phyloP scores from a whole-genome alignment of 345 rosid genomes.

The Euphorbia tirucalli region DNA sequence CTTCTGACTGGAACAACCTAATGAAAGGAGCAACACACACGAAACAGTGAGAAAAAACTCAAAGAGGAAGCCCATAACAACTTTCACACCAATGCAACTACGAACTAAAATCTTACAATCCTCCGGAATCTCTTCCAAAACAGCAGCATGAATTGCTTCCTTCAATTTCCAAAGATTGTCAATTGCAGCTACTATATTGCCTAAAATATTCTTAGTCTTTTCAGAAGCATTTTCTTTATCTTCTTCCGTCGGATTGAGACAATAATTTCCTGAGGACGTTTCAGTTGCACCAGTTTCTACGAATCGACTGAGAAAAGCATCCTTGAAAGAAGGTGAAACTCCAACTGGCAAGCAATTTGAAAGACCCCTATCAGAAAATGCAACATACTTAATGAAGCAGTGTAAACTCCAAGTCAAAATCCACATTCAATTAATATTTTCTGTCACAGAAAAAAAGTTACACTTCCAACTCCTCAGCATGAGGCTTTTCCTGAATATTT shows the following conservation, averaged over 20 bases:
- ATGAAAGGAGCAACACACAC: conserved; percentile 27
- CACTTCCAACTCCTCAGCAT: background rate
- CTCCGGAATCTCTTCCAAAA: conserved; percentile 43
- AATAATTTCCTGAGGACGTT: conserved; percentile 50
- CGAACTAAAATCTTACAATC: conserved; percentile 42
- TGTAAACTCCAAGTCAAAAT: background rate
- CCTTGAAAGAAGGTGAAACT: conserved; percentile 40
- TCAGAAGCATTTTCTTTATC: conserved; percentile 34
- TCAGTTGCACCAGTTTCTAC: conserved; percentile 88
- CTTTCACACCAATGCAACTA: background rate
- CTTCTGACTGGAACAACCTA: conserved; percentile 56
- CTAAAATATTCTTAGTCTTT: conserved; percentile 44
- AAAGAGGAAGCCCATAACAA: conserved; percentile 1
- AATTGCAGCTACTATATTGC: conserved; percentile 51
- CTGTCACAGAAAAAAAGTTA: background rate
- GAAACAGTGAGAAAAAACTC: conserved; percentile 22
- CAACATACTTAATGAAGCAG: background rate
- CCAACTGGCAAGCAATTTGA: conserved; percentile 46
- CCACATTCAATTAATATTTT: background rate
- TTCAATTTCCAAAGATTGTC: conserved; percentile 57
- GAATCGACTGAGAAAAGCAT: conserved; percentile 67
- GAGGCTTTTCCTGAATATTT: background rate
- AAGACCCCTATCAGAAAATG: conserved; percentile 27
- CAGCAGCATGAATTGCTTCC: conserved; percentile 54
- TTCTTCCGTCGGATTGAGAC: conserved; percentile 47